phyloP scores from a whole-genome alignment of 345 rosid species.

The Cardiospermum halicacabum region DNA sequence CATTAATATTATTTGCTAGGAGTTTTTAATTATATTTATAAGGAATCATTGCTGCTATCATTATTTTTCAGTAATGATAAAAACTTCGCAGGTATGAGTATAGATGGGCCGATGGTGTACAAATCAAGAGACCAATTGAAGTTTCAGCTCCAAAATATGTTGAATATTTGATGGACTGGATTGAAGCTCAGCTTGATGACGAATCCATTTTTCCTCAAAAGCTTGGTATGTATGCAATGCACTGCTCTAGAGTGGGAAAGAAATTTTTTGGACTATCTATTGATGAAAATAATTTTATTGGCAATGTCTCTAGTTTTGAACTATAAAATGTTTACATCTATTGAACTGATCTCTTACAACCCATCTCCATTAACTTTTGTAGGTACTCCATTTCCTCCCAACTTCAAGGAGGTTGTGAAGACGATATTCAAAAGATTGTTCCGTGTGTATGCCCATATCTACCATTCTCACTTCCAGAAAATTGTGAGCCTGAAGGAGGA shows the following conservation, averaged over 20 bases:
- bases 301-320: not conserved
- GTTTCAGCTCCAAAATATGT: constrained; percentile 99
- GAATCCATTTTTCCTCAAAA: constrained; percentile 95
- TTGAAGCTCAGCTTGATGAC: constrained; percentile 92
- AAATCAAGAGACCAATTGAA: constrained; percentile 96
- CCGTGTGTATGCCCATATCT: constrained; percentile 96
- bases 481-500: constrained; percentile 99
- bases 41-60: no score
- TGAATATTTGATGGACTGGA: constrained; percentile 99
- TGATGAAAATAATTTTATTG: not conserved
- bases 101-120: constrained; percentile 99
- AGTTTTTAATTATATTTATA: no score
- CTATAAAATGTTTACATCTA: not conserved
- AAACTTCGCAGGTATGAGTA: constrained; percentile 72
- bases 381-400: constrained; percentile 98
- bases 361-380: constrained; percentile 14
- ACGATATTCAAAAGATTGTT: constrained; percentile 90
- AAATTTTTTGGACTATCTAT: not conserved
- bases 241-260: not conserved
- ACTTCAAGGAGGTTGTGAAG: constrained; percentile 95
- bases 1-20: no score
- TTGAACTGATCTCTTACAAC: not conserved
- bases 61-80: constrained; percentile 6
- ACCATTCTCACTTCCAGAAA: constrained; percentile 96
- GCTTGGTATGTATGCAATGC: constrained; percentile 54